Evolutionary conservation across 1,284 basidiomycete genomes (phyloP).

Genomic region (Puccinia triticina): DNA sequence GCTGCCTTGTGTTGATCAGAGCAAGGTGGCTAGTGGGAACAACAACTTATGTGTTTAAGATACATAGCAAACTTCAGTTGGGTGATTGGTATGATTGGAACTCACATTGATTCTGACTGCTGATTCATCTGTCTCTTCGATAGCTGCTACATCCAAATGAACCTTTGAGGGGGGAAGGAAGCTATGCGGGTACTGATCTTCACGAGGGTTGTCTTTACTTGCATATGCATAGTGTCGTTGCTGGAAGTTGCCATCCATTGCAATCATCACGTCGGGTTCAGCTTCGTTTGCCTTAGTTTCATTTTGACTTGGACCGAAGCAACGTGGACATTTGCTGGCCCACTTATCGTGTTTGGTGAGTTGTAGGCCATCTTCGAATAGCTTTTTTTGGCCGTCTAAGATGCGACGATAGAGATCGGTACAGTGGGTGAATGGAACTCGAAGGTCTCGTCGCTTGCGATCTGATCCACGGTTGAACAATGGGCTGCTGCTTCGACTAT

Average conservation of each 20-base stretch:
- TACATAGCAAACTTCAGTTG: too few species aligned
- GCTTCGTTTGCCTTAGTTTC: too few species aligned
- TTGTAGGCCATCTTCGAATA: background rate
- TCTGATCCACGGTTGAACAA: background rate
- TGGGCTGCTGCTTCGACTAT: background rate
- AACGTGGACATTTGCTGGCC: too few species aligned
- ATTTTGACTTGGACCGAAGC: too few species aligned
- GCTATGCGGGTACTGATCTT: too few species aligned
- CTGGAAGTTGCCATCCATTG: too few species aligned
- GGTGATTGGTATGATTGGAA: too few species aligned
- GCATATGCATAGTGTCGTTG: too few species aligned
- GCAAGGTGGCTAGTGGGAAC: background rate
- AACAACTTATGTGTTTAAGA: too few species aligned
- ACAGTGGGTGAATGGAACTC: background rate
- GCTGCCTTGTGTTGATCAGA: too few species aligned
- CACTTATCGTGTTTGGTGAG: conserved; percentile 1
- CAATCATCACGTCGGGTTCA: too few species aligned
- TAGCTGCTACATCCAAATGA: background rate
- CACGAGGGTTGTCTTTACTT: too few species aligned
- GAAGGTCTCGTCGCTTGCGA: background rate
- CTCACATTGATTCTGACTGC: background rate
- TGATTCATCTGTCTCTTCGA: background rate
- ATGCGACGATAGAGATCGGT: background rate
- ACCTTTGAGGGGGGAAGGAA: conserved; percentile 12
- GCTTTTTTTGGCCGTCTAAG: background rate